Evolutionary conservation across 2,329 filamentous ascomycete species (phyloP), one percentile per base, ranked within the genome.

Genomic region (Epichloe coenophiala): DNA sequence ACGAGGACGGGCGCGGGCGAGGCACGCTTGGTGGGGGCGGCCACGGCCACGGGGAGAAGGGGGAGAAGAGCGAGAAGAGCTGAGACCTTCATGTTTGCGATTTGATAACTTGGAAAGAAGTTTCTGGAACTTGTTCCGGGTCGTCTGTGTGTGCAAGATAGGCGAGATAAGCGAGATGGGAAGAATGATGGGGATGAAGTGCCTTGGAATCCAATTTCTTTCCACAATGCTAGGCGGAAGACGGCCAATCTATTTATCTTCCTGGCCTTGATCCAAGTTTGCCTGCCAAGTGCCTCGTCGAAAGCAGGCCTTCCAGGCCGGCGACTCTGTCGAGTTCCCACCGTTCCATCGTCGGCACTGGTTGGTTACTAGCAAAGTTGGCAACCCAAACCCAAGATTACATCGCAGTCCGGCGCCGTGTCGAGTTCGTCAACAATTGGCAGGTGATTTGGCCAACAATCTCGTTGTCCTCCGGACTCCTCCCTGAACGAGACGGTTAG

Each of bases 1-100:
- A 61, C 56, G 39, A 68, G 49, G 27, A 68, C 48, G 37, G 66
- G 66, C 21, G 66, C 66, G 21, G 63, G 65, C 37, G 60, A 56
- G 45, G 60, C 54, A 35, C 65, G 66, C 53, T 59, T 60, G 40
- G 59, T 48, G 7, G 64, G 63, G 42, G 60, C 60, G 49, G 63
- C 62, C 50, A 65, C 47, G 46, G 60, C 62, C 43, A 65, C 50
- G 52, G 62, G 61, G 13, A 67, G 55, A 48, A 64, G 50, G 52
- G 62, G 61, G 13, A 67, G 55, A 48, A 64, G 56, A 52, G 62
- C 59, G 53, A 68, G 63, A 41, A 67, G 58, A 58, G 61, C 57
- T 44, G 62, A 57, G 52, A 58, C 54, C 51, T 58, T 61, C 65
- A 67, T 67, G 38, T 39, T 42, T 33, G 43, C 45, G 17, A 36